Evolutionary conservation across 495 filamentous ascomycete species (phyloP), one percentile per base, ranked within the genome.

Genomic region (Sporormia fimetaria): DNA sequence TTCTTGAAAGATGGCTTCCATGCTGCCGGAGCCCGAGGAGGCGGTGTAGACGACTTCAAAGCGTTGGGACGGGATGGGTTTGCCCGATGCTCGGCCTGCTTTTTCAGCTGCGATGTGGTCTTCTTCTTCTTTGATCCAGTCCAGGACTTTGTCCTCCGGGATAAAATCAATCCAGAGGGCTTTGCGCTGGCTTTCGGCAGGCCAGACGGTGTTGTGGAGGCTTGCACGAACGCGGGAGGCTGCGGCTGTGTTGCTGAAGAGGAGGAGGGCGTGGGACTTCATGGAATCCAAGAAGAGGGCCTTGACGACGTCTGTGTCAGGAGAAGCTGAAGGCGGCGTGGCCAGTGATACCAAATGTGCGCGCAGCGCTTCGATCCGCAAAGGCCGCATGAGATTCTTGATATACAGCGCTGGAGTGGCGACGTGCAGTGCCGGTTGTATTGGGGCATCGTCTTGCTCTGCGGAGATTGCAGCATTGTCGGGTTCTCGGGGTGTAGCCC

Each of bases 371-470:
- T 54, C 54, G 2, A 73, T 70, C 45, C 81, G 81, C 6, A 98
- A 67, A 11, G 90, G 90, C 28, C 90, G 75, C 77, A 92, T 87
- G 31, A 98, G 72, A 50, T 93, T 76, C 52, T 80, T 79, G 54
- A 98, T 92, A 64, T 95, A 98, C 33, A 98, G 67, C 27, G 84
- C 77, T 22, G 79, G 57, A 4, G 90, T 98, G 2, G 85, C 85
- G 8, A 80, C 74, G 63, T 96, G 90, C 18, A 81, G 60, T 3
- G 87, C 75, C 8, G 87, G 80, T 31, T 67, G 65, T 21, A 81
- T 68, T 16, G 65, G 46, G 18, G 42, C 63, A 40, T 69, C 74
- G 36, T 67, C 61, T 29, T n/a, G n/a, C n/a, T n/a, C n/a, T n/a
- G n/a, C n/a, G n/a, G 39, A 5, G 14, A 28, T 4, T 6, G 15